Evolutionary conservation across 169 alveolate species (phyloP).

Genomic region (Sarcocystis neurona): DNA sequence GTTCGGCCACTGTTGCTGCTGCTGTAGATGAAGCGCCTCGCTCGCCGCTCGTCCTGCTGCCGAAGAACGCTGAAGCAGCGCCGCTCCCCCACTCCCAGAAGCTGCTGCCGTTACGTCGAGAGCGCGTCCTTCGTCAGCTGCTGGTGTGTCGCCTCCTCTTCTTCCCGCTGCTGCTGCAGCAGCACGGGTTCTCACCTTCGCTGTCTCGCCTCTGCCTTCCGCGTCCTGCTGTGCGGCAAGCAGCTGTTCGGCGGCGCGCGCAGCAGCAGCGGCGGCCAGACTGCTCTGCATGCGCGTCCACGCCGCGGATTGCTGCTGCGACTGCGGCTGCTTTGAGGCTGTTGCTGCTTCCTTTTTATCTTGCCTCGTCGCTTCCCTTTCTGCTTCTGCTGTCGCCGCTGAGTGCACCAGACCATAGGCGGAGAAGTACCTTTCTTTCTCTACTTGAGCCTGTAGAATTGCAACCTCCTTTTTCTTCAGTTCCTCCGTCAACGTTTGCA

Average conservation of each 20-base stretch:
- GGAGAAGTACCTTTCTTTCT: conserved; percentile 26
- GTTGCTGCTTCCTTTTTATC: neutral
- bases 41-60: too few species aligned
- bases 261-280: conserved; percentile 4
- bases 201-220: neutral
- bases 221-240: neutral
- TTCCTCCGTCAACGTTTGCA: conserved; percentile 21
- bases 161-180: neutral
- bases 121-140: too few species aligned
- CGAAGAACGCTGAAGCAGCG: too few species aligned
- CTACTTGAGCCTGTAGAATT: neutral
- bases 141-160: neutral
- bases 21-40: too few species aligned
- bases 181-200: too few species aligned
- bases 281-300: neutral
- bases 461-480: conserved; percentile 31
- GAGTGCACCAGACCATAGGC: neutral
- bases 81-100: too few species aligned
- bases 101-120: too few species aligned
- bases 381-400: neutral
- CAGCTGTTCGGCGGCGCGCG: neutral
- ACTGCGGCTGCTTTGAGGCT: neutral
- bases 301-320: neutral
- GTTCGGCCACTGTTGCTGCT: too few species aligned
- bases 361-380: neutral